These are phyloP conservation scores for Macaranga tanarius DNA, from an alignment of 441 rosid genomes.

Conservation along the genomic window DNA sequence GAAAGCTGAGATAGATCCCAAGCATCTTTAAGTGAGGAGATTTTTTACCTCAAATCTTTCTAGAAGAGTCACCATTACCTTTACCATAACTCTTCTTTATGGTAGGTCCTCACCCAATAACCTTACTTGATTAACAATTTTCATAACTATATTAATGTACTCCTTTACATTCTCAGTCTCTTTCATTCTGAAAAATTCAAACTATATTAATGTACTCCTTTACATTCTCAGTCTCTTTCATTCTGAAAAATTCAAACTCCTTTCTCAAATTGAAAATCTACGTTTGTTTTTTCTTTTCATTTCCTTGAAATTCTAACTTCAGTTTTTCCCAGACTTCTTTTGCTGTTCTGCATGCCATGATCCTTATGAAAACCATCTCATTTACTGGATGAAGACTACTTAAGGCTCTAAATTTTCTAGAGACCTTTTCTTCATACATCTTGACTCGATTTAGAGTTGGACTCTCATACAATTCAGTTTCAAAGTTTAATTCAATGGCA, in stretches of 20 bases:
- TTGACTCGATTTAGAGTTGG: neutral
- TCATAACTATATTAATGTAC: neutral
- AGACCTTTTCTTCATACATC: neutral
- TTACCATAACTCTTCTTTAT: neutral
- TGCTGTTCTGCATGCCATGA: too few relatives aligned
- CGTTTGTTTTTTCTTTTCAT: neutral
- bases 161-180: neutral
- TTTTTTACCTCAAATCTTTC: neutral
- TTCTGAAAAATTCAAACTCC: neutral
- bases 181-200: neutral
- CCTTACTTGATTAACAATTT: neutral
- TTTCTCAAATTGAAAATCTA: neutral
- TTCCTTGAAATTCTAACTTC: too few relatives aligned
- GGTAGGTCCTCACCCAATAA: neutral
- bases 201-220: neutral
- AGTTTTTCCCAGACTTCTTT: too few relatives aligned
- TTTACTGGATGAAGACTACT: too few relatives aligned
- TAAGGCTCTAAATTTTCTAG: too few relatives aligned
- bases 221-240: neutral
- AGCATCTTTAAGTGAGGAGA: neutral
- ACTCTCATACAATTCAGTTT: neutral
- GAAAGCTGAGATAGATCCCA: neutral
- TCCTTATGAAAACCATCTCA: too few relatives aligned
- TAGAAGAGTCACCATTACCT: neutral
- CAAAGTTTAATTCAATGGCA: neutral